These are phyloP conservation scores for Neurospora intermedia DNA, from an alignment of 495 filamentous ascomycete genomes.

Conservation along the genomic window DNA sequence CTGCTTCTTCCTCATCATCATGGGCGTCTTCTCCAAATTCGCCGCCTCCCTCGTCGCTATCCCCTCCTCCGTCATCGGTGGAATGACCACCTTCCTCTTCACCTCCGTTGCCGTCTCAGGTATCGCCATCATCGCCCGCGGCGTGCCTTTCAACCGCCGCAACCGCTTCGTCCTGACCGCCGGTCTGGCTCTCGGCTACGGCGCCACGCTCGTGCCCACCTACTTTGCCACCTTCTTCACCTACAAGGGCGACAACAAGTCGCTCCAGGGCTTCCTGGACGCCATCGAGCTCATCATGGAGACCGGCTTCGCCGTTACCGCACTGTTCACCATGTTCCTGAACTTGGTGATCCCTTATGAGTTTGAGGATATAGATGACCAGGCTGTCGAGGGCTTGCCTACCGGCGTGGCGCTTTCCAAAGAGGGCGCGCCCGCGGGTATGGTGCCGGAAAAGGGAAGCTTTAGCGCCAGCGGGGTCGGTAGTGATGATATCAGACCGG, in stretches of 20 bases:
- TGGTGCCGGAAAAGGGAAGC: neutral
- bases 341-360: slow-evolving; percentile 69
- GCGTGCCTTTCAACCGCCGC: slow-evolving; percentile 66
- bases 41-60: slow-evolving; percentile 81
- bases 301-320: slow-evolving; percentile 67
- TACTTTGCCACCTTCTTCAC: slow-evolving; percentile 75
- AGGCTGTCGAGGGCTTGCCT: neutral
- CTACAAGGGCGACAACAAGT: slow-evolving; percentile 53
- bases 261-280: slow-evolving; percentile 68
- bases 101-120: slow-evolving; percentile 75
- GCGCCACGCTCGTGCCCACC: slow-evolving; percentile 68
- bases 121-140: slow-evolving; percentile 68
- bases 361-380: slow-evolving; percentile 37
- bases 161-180: slow-evolving; percentile 85
- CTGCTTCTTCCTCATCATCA: slow-evolving; percentile 71
- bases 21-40: slow-evolving; percentile 89
- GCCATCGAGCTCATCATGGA: slow-evolving; percentile 73
- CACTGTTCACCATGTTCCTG: slow-evolving; percentile 57
- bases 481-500: neutral
- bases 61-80: slow-evolving; percentile 69
- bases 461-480: neutral
- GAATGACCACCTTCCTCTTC: slow-evolving; percentile 93
- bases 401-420: neutral
- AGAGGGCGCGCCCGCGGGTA: neutral
- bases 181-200: slow-evolving; percentile 64